Conservation (phyloP, 129 eudicot species). For the Pulicaria dysenterica region DNA sequence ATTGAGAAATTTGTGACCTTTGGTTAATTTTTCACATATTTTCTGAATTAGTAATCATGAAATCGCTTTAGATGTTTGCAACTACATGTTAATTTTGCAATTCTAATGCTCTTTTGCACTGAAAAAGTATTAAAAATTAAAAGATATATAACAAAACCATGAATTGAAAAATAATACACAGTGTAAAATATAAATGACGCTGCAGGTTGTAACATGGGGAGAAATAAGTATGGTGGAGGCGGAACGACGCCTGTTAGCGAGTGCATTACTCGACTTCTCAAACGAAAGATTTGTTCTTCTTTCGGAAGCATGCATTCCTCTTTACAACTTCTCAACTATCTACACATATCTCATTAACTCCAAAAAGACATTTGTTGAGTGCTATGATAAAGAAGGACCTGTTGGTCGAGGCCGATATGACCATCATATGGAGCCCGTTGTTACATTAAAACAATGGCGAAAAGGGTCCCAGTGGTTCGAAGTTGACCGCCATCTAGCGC, state of each 20-base stretch:
- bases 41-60: no score
- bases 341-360: conserved; percentile 56
- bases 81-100: not conserved
- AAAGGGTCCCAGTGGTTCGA: conserved; percentile 86
- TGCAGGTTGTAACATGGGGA: conserved; percentile 78
- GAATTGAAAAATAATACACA: conserved; percentile 4
- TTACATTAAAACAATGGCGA: conserved; percentile 55
- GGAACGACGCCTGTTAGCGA: conserved; percentile 67
- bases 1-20: no score
- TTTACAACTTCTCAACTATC: conserved; percentile 59
- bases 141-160: not conserved
- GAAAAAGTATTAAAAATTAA: not conserved
- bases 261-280: conserved; percentile 64
- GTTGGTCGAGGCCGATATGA: conserved; percentile 69
- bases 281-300: conserved; percentile 69
- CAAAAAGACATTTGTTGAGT: conserved; percentile 55
- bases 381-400: conserved; percentile 55
- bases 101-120: not conserved
- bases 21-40: no score
- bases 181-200: not conserved
- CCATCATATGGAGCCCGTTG: conserved; percentile 46
- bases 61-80: no score
- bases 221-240: conserved; percentile 74
- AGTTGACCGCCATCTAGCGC: conserved; percentile 62
- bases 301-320: conserved; percentile 81